Evolutionary conservation across 2,329 filamentous ascomycete genomes (phyloP).

Genomic region (Aciculosporium take): DNA sequence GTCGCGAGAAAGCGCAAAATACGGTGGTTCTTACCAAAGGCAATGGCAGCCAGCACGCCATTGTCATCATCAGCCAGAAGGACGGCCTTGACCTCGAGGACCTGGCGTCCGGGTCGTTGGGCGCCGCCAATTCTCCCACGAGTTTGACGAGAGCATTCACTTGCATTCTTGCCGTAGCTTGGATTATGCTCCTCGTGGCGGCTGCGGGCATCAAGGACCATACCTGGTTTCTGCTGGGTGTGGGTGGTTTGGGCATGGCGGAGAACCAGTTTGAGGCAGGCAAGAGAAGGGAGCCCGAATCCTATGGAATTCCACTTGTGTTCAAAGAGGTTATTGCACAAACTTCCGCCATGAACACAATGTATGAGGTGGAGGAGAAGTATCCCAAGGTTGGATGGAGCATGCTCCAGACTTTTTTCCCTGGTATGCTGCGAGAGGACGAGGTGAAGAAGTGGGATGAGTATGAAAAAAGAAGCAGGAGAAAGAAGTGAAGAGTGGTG

Average conservation of each 20-base stretch:
- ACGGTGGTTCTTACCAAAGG: slow-evolving; percentile 23
- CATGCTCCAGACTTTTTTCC: neutral
- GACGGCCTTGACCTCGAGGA: slow-evolving; percentile 27
- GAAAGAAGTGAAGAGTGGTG: too few species aligned
- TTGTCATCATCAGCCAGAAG: slow-evolving; percentile 21
- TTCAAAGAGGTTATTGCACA: neutral
- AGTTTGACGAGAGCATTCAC: neutral
- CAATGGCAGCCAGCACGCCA: slow-evolving; percentile 25
- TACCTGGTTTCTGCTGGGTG: slow-evolving; percentile 25
- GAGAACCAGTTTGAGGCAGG: slow-evolving; percentile 24
- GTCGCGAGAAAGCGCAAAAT: slow-evolving; percentile 16
- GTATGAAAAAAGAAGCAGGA: neutral
- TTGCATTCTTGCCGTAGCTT: neutral
- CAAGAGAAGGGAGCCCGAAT: slow-evolving; percentile 6
- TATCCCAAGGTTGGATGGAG: neutral
- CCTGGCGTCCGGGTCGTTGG: slow-evolving; percentile 14
- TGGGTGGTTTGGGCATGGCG: slow-evolving; percentile 24
- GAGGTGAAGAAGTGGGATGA: neutral
- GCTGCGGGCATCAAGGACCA: slow-evolving; percentile 20
- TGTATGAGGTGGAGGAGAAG: neutral
- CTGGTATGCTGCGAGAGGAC: neutral
- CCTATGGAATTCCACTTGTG: neutral
- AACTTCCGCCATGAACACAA: neutral
- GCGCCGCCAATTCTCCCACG: neutral
- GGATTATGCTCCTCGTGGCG: slow-evolving; percentile 24